Percentiles rank a stretch among this genome's conserved stretches.
These are phyloP conservation scores for Pichia nakasei DNA, from an alignment of 805 yeast species.

Conservation along the genomic window DNA sequence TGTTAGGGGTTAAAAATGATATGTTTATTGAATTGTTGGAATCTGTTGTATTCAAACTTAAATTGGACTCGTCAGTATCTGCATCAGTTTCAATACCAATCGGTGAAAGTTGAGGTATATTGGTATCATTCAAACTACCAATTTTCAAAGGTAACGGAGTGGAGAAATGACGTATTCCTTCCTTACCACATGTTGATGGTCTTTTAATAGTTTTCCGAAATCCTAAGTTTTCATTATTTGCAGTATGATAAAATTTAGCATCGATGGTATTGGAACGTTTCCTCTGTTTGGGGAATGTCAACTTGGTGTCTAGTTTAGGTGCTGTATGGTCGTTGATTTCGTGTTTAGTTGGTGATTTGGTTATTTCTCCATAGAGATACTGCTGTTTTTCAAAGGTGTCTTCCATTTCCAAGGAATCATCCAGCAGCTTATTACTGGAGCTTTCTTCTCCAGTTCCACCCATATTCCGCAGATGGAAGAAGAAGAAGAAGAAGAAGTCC, in stretches of 20 bases:
- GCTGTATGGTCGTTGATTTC: constrained; percentile 10
- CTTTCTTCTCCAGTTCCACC: background rate
- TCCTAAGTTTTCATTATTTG: background rate
- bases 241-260: background rate
- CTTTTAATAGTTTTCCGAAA: background rate
- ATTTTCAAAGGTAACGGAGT: constrained; percentile 17
- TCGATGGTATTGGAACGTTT: constrained; percentile 1
- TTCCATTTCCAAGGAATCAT: background rate
- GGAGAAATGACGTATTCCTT: constrained; percentile 14
- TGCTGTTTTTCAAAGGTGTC: constrained; percentile 16
- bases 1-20: background rate
- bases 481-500: too few species aligned
- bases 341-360: constrained; percentile 21
- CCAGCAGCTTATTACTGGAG: background rate
- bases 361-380: constrained; percentile 17
- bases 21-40: background rate
- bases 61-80: background rate
- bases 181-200: constrained; percentile 11
- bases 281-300: constrained; percentile 20
- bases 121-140: constrained; percentile 14
- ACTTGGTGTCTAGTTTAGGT: constrained; percentile 14
- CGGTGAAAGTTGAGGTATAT: constrained; percentile 21
- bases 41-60: background rate
- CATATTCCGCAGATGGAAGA: too few species aligned
- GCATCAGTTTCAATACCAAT: background rate